Base-by-base conservation (phyloP, 2,329 filamentous ascomycete genomes). In the Diaporthe vaccinii region DNA sequence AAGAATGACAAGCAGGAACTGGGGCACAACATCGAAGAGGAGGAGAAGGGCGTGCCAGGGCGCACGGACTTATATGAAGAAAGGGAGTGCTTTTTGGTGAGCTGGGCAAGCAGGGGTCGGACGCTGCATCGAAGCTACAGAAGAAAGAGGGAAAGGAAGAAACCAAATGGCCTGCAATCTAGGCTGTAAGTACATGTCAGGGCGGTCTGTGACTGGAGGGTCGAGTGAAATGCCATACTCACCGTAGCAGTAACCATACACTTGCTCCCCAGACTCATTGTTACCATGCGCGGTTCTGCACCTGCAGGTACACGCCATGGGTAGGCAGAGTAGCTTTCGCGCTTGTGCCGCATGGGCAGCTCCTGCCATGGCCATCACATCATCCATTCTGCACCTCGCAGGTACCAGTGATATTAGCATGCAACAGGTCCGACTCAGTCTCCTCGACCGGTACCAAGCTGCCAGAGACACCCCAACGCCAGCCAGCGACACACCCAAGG, bases 1-100 rank as follows among this genome's bases (percentile, higher is more conserved):
- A 69, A 69, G 65, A 69, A 55, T 55, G 65, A 55, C 65, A 55
- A 22, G 65, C 65, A 68, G 65, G 20, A 28, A 34, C 65, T 41
- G 46, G 9, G 34, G 34, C 41, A 41, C 31, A 28, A 41, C 65
- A 3, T 41, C 17, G 7, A 41, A 6, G 41, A 28, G 14, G 8
- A 25, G n/a, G 15, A 68, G 31, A 28, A 25, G 31, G 22, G 17
- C 7, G 10, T 41, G 65, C 65, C 15, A 22, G 34, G 65, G 14
- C 20, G 31, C 46, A 28, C 34, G 14, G 41, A 69, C 65, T 69
- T 69, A 69, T 69, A 55, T n/a, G 65, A 41, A 55, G 49, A 22
- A 15, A 55, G 46, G 49, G 49, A 69, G 31, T 31, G 53, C 46
- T 53, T 28, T 28, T 28, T 55, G 51, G 51, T 17, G 51, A 55